Evolutionary conservation across 2,329 filamentous ascomycete species (phyloP).

Genomic region (Curvularia hawaiiensis): DNA sequence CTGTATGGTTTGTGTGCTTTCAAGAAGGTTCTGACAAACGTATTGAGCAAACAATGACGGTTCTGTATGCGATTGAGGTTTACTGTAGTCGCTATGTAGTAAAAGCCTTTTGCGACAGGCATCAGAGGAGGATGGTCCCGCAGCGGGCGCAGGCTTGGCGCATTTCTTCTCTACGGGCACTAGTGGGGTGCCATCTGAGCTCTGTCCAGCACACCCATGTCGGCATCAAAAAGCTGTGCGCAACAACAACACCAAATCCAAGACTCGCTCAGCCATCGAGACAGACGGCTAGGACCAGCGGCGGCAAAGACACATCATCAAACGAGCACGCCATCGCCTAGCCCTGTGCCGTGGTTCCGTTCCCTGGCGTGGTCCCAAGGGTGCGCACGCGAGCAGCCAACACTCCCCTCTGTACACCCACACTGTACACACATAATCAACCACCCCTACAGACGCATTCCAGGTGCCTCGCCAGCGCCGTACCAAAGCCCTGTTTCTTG

Average conservation of each 20-base stretch:
- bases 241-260: background rate
- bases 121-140: constrained; percentile 4
- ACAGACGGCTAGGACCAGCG: background rate
- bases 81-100: constrained; percentile 5
- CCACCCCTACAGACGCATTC: constrained; percentile 15
- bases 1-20: background rate
- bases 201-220: constrained; percentile 1
- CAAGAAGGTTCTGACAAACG: background rate
- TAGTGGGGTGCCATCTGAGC: constrained; percentile 10
- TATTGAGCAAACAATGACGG: constrained; percentile 10
- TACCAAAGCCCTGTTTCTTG: background rate
- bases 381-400: constrained; percentile 44
- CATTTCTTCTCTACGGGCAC: constrained; percentile 10
- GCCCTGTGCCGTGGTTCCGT: constrained; percentile 7
- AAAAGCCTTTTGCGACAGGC: constrained; percentile 12
- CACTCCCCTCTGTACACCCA: background rate
- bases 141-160: constrained; percentile 23
- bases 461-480: no score
- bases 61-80: constrained; percentile 27
- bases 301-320: background rate
- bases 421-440: background rate
- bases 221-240: background rate
- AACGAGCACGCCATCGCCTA: constrained; percentile 1
- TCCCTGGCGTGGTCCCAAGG: constrained; percentile 17
- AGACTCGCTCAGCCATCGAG: background rate